Evolutionary conservation across 2,329 filamentous ascomycete genomes (phyloP), one percentile per base, ranked within the genome.

Genomic region (Xylaria sp.): DNA sequence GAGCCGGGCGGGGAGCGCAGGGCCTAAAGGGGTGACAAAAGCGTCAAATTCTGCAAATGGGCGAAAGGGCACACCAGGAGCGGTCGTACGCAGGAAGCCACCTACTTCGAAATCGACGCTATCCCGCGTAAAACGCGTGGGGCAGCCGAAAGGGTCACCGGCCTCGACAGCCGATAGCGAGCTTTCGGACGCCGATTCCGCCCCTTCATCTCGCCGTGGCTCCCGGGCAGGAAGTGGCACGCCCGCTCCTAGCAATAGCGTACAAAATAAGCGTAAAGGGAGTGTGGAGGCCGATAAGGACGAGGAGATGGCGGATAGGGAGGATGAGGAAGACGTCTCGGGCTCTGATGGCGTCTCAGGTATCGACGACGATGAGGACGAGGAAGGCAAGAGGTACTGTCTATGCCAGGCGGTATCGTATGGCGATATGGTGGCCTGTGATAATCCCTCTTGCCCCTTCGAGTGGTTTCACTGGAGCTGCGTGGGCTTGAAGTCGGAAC

Each of bases 391-490:
- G 77, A 92, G 93, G 79, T 96, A 96, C 81, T 96, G 93, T 81
- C 85, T 91, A 35, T 96, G 93, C 79, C 91, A 94, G 78, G 92
- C 92, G 75, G 91, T 94, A 72, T 93, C 91, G 79, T 94, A 92
- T 77, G 93, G 93, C 69, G 91, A 95, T 77, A 96, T 96, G 93
- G 92, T 96, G 71, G 93, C 92, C 35, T 96, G 93, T 82, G 93
- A 96, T 82, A 95, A 95, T 79, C 89, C 92, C 66, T 86, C 90
- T 72, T 96, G 93, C 80, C 89, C 90, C 55, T 92, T 88, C 76
- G 92, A 96, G 81, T 96, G 93, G 93, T 96, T 96, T 79, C 93
- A 96, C 81, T 96, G 92, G 91, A 89, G 84, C 51, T 92, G 90
- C 74, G 90, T 92, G 59, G 88, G 89, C 23, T 83, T 92, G 37